Conservation (phyloP, 345 rosid species). For the Salix purpurea region DNA sequence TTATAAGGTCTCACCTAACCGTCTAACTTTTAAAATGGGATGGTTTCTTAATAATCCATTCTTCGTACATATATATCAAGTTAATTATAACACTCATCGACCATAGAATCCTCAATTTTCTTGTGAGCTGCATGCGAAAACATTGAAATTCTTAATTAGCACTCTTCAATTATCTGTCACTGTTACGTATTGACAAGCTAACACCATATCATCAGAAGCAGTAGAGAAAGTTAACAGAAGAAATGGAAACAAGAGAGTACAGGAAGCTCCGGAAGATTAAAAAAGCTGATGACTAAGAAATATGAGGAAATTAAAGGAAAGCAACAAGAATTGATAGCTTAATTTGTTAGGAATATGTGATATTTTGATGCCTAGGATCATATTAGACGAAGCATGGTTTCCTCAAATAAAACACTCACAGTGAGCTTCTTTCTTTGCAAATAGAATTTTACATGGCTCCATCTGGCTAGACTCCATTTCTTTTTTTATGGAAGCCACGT, state of each 20-base stretch:
- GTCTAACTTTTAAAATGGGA: accelerated
- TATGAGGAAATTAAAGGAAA: too few relatives aligned
- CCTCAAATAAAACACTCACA: neutral
- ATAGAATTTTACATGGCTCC: conserved; percentile 5
- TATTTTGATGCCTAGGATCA: neutral
- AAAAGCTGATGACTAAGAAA: neutral
- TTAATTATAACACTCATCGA: conserved; percentile 1
- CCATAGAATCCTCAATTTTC: neutral
- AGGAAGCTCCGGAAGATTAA: neutral
- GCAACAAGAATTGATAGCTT: neutral
- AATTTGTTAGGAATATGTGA: neutral
- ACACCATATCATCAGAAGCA: neutral
- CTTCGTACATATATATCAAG: neutral
- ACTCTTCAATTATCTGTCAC: neutral
- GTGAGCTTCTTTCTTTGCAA: conserved; percentile 1
- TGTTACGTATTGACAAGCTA: neutral
- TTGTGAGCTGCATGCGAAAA: neutral
- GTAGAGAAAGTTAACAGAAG: neutral
- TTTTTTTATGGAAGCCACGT: conserved; percentile 3
- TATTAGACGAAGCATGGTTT: too few relatives aligned
- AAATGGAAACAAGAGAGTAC: neutral
- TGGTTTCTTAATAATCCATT: neutral
- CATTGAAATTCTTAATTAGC: neutral
- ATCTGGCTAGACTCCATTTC: neutral
- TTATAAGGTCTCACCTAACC: accelerated